Evolutionary conservation across 169 alveolate genomes (phyloP).

Genomic region (Plasmodium gonderi): DNA sequence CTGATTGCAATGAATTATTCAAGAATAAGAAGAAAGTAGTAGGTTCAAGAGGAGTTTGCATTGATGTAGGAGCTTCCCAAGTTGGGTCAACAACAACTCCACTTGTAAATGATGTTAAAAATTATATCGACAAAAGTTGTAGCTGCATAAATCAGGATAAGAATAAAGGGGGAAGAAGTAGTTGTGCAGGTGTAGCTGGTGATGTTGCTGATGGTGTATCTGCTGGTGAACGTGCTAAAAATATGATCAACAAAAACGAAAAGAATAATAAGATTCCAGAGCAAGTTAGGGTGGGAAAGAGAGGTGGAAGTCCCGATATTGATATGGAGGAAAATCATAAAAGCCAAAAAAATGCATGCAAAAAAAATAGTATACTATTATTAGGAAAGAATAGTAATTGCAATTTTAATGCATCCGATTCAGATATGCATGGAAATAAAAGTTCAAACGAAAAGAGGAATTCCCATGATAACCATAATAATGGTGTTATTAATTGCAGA

Average conservation of each 20-base stretch:
- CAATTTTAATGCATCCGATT: constrained; percentile 9
- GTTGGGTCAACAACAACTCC: background rate
- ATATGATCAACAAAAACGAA: background rate
- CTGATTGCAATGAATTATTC: background rate
- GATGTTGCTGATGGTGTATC: background rate
- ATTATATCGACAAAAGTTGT: background rate
- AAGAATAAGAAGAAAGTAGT: background rate
- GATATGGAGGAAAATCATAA: background rate
- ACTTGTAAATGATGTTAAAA: background rate
- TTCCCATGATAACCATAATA: background rate
- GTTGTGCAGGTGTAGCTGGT: background rate
- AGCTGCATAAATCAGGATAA: background rate
- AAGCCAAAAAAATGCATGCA: constrained; percentile 1
- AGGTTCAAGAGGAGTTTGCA: background rate
- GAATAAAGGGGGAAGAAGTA: background rate
- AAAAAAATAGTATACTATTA: background rate
- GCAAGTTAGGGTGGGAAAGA: background rate
- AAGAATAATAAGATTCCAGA: background rate
- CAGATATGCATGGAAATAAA: background rate
- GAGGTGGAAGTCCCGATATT: background rate
- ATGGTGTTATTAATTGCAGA: background rate
- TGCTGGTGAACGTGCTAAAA: background rate
- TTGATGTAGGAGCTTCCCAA: background rate
- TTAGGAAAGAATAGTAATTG: background rate
- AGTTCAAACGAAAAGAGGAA: background rate